phyloP scores from a whole-genome alignment of 345 rosid genomes.

The Citrus hindsii region DNA sequence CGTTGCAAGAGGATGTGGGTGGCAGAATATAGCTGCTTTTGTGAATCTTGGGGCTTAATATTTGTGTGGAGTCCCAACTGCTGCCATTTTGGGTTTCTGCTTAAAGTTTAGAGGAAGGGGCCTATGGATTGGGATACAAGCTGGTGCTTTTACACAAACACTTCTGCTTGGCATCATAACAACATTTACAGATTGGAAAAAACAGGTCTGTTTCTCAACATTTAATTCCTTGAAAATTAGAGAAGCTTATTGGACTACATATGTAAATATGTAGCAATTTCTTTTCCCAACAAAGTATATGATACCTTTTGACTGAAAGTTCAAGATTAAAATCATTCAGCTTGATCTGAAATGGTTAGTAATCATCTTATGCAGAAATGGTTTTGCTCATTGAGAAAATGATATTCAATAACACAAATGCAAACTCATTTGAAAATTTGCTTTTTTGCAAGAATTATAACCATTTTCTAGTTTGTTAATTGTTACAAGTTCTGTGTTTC shows the following conservation, averaged over 20 bases:
- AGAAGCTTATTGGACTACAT: not conserved
- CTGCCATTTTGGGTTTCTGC: slow-evolving; percentile 57
- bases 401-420: too few relatives aligned
- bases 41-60: slow-evolving; percentile 70
- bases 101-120: slow-evolving; percentile 47
- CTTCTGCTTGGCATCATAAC: slow-evolving; percentile 47
- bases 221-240: not conserved
- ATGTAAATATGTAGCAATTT: not conserved
- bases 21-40: slow-evolving; percentile 81
- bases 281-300: not conserved
- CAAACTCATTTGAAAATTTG: not conserved
- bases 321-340: too few relatives aligned
- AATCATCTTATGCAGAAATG: not conserved
- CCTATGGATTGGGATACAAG: slow-evolving; percentile 71
- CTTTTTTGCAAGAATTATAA: not conserved
- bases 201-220: slow-evolving; percentile 31
- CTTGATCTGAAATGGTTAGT: too few relatives aligned
- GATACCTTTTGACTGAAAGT: too few relatives aligned
- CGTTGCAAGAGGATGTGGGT: slow-evolving; percentile 79
- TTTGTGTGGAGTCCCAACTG: slow-evolving; percentile 63
- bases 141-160: slow-evolving; percentile 50
- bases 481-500: not conserved
- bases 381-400: not conserved
- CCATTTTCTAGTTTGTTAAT: not conserved
- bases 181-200: slow-evolving; percentile 59